A percentile compares a stretch with the other conserved stretches of the same genome.
phyloP scores from a whole-genome alignment of 2,329 filamentous ascomycete genomes.

The Trichoderma sp. region DNA sequence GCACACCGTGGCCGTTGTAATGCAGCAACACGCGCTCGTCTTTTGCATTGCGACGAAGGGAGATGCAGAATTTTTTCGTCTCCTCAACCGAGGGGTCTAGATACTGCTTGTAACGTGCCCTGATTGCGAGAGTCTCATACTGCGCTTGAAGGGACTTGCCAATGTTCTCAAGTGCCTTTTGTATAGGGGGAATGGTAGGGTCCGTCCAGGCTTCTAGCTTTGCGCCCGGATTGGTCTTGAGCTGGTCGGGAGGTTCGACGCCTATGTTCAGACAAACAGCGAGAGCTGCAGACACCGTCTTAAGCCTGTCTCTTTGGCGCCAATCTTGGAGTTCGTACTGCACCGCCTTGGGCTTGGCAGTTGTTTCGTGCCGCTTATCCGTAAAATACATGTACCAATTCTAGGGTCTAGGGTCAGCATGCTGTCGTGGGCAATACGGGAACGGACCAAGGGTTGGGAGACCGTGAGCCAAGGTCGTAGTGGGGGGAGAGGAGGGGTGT shows the following conservation, averaged over 20 bases:
- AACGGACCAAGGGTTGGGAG: neutral
- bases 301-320: constrained; percentile 94
- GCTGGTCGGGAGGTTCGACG: constrained; percentile 93
- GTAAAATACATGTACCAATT: constrained; percentile 99
- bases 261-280: constrained; percentile 96
- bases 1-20: constrained; percentile 97
- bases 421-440: too few relatives aligned
- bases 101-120: constrained; percentile 97
- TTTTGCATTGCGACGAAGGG: constrained; percentile 85
- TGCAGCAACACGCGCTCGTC: constrained; percentile 96
- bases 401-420: constrained; percentile 42
- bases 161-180: constrained; percentile 89
- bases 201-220: constrained; percentile 98
- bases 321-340: constrained; percentile 77
- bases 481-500: neutral
- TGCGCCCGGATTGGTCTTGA: constrained; percentile 90
- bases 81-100: constrained; percentile 96
- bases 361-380: constrained; percentile 94
- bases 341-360: constrained; percentile 75
- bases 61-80: constrained; percentile 93
- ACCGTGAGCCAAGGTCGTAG: neutral
- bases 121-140: constrained; percentile 90
- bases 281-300: constrained; percentile 92
- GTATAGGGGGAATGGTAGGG: constrained; percentile 73
- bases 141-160: constrained; percentile 94